These are phyloP conservation scores for Xylariaceae sp. DNA, from an alignment of 2,329 filamentous ascomycete species.

Conservation along the genomic window DNA sequence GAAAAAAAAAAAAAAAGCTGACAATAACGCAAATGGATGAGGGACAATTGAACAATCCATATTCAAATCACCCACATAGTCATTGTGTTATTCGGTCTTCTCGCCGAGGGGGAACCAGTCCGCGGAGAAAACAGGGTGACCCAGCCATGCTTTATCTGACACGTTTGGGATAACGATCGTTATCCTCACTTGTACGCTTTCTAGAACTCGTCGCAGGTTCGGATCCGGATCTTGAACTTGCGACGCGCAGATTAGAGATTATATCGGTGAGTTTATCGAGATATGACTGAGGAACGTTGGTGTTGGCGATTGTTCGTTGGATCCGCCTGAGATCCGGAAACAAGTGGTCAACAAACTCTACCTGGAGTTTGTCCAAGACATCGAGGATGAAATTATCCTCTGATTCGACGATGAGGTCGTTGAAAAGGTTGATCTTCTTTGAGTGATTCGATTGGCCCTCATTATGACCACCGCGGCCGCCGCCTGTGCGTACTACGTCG, in stretches of 20 bases:
- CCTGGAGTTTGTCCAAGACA: slow-evolving; percentile 32
- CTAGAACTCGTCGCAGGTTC: slow-evolving; percentile 8
- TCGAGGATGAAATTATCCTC: slow-evolving; percentile 39
- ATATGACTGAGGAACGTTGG: slow-evolving; percentile 28
- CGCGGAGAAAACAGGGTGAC: neutral
- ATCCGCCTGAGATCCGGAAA: slow-evolving; percentile 31
- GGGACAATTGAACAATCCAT: slow-evolving; percentile 12
- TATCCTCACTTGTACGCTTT: slow-evolving; percentile 24
- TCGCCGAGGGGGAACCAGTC: slow-evolving; percentile 1
- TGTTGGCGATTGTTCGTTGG: slow-evolving; percentile 25
- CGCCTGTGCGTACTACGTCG: neutral
- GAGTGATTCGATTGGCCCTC: neutral
- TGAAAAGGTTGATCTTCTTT: slow-evolving; percentile 21
- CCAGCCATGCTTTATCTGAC: slow-evolving; percentile 17
- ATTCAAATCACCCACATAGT: slow-evolving; percentile 1
- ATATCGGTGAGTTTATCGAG: slow-evolving; percentile 29
- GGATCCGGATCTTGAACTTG: slow-evolving; percentile 8
- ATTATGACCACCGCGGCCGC: neutral
- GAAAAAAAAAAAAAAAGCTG: slow-evolving; percentile 17
- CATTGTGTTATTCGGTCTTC: neutral
- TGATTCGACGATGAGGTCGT: slow-evolving; percentile 11
- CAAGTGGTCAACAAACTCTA: slow-evolving; percentile 19
- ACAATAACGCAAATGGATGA: slow-evolving; percentile 2
- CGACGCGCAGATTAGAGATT: slow-evolving; percentile 26
- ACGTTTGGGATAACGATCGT: slow-evolving; percentile 24